Conservation (phyloP, 163 green algal genomes). For the Scenedesmus sp. region DNA sequence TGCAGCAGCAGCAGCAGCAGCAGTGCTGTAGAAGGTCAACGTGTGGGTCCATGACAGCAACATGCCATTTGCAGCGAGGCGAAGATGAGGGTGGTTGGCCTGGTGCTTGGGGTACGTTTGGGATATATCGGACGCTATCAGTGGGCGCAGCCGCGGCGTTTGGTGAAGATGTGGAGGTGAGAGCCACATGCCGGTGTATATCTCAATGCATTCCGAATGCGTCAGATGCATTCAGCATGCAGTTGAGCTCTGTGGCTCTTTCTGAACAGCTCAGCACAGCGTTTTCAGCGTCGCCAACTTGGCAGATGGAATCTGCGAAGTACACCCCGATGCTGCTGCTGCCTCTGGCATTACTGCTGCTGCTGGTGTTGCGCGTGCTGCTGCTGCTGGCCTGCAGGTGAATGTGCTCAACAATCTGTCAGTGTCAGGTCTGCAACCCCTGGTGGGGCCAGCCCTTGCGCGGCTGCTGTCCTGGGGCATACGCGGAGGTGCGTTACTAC, state of each 20-base stretch:
- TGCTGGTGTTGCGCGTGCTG: neutral
- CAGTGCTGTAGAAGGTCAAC: neutral
- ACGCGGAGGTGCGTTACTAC: neutral
- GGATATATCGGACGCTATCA: neutral
- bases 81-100: neutral
- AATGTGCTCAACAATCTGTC: constrained; percentile 26
- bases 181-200: neutral
- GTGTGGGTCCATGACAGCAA: no score
- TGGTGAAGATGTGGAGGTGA: constrained; percentile 5
- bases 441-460: neutral
- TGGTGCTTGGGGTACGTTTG: neutral
- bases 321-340: neutral
- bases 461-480: neutral
- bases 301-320: no score
- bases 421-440: neutral
- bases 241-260: no score
- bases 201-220: no score
- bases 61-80: neutral
- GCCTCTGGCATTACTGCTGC: neutral
- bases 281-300: no score
- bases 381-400: neutral
- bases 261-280: no score
- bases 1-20: neutral
- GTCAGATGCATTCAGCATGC: no score
- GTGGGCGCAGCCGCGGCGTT: constrained; percentile 30